Conservation (phyloP, 208 protist genomes). For the Crithidia acanthocephali region DNA sequence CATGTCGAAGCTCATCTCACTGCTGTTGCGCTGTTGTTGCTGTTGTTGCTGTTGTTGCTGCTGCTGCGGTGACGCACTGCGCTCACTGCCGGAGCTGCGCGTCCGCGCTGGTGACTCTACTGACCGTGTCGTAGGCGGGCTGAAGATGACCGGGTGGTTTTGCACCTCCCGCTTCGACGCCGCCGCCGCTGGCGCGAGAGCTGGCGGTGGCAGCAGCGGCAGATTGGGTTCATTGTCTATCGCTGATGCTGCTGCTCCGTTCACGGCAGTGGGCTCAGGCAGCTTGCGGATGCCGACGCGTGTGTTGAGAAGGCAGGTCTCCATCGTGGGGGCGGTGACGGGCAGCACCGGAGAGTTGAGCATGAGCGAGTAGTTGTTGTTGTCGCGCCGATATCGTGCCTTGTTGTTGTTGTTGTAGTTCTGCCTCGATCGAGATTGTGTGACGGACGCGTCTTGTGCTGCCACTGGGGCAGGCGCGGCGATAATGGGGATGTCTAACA, state of each 20-base stretch:
- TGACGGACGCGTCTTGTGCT: constrained; percentile 1
- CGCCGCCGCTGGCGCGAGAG: neutral
- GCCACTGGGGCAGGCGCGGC: neutral
- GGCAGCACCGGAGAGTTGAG: neutral
- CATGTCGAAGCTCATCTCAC: neutral
- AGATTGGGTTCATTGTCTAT: neutral
- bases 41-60: neutral
- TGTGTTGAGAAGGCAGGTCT: neutral
- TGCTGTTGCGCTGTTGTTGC: neutral
- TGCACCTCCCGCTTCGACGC: neutral
- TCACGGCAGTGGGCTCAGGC: neutral
- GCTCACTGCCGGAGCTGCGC: neutral
- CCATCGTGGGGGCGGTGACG: neutral
- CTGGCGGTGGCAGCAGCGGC: neutral
- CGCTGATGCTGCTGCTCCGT: neutral
- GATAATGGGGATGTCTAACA: neutral
- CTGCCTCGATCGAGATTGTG: neutral
- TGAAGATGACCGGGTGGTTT: neutral
- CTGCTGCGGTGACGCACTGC: neutral
- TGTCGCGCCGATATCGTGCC: neutral
- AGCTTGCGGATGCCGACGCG: neutral
- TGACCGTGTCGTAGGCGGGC: constrained; percentile 3
- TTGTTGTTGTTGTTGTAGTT: neutral
- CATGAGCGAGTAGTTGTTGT: neutral
- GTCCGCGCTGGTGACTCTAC: neutral